Evolutionary conservation across 2,329 filamentous ascomycete species (phyloP).

Genomic region (Alternaria ventricosa): DNA sequence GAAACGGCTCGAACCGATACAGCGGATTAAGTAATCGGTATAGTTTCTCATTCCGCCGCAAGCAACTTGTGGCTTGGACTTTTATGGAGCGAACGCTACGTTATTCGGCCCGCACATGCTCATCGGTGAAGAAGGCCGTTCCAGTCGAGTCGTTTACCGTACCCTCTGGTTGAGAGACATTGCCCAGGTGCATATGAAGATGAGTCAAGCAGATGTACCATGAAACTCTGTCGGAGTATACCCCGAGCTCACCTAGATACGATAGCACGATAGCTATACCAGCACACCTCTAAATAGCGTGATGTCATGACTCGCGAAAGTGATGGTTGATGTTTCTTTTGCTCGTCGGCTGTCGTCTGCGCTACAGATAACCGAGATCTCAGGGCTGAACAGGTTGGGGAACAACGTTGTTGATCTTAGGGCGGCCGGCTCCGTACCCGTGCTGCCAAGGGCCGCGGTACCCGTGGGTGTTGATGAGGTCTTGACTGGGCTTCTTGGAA

Average conservation of each 20-base stretch:
- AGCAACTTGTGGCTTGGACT: not conserved
- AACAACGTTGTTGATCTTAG: not conserved
- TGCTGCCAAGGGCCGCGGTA: not conserved
- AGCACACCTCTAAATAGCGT: too few relatives aligned
- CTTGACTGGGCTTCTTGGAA: too few relatives aligned
- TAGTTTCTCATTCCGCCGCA: not conserved
- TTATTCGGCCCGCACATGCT: not conserved
- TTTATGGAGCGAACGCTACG: not conserved
- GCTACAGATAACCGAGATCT: not conserved
- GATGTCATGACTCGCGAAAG: too few relatives aligned
- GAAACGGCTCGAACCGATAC: not conserved
- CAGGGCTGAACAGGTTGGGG: not conserved
- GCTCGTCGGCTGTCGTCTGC: not conserved
- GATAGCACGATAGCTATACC: too few relatives aligned
- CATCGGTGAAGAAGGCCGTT: conserved; percentile 1
- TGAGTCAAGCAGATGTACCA: not conserved
- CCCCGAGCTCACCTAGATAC: not conserved
- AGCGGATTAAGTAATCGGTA: not conserved
- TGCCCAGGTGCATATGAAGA: too few relatives aligned
- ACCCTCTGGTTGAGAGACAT: not conserved
- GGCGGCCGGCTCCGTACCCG: not conserved
- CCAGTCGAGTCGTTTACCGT: not conserved
- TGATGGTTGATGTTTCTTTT: not conserved
- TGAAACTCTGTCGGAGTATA: not conserved
- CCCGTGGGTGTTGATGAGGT: not conserved